Evolutionary conservation across 441 rosid species (phyloP).

Genomic region (Gossypium trilobum): DNA sequence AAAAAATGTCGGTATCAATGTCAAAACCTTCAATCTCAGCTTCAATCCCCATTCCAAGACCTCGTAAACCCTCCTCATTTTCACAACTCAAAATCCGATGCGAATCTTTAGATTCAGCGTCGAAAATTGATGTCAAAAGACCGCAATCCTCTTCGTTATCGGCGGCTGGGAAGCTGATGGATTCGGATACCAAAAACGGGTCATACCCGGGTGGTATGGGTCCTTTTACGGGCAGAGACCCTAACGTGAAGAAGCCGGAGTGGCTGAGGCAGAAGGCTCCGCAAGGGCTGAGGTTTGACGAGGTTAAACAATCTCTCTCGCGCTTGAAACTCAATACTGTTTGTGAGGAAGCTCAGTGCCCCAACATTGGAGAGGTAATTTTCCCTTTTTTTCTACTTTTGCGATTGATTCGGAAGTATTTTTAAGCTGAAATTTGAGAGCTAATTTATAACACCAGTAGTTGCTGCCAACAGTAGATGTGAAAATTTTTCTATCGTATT

Average conservation of each 20-base stretch:
- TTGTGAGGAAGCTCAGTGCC: slow-evolving; percentile 95
- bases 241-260: slow-evolving; percentile 64
- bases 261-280: slow-evolving; percentile 95
- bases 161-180: slow-evolving; percentile 16
- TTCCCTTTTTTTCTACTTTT: not conserved
- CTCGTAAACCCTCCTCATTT: not conserved
- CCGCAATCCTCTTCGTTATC: slow-evolving; percentile 16
- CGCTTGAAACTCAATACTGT: slow-evolving; percentile 77
- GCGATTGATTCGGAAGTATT: not conserved
- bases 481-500: too few species aligned
- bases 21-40: slow-evolving; percentile 39
- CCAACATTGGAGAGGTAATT: slow-evolving; percentile 80
- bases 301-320: slow-evolving; percentile 68
- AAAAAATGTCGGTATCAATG: slow-evolving; percentile 40
- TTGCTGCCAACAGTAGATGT: too few species aligned
- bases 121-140: not conserved
- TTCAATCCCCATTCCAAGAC: slow-evolving; percentile 31
- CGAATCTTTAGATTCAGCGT: slow-evolving; percentile 28
- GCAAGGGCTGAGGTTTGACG: slow-evolving; percentile 65
- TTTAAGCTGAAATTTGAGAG: not conserved
- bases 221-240: slow-evolving; percentile 71
- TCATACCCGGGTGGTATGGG: slow-evolving; percentile 55
- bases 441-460: too few species aligned
- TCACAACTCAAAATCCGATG: slow-evolving; percentile 31
- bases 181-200: slow-evolving; percentile 26